Evolutionary conservation across 116 monocot species (phyloP).

Genomic region (Papilionanthe hybrid): DNA sequence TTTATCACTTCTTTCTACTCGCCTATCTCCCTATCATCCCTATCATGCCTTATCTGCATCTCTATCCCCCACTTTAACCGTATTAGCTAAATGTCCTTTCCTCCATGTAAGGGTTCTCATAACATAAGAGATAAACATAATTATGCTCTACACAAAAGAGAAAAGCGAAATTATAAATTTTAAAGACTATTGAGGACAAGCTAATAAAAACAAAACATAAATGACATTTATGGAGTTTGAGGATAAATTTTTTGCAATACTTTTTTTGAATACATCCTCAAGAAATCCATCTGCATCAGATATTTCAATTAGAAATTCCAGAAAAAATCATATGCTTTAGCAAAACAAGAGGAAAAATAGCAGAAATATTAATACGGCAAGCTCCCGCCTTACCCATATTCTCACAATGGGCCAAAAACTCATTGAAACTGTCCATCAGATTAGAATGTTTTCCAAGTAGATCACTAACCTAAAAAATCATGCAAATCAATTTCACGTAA

Average conservation of each 20-base stretch:
- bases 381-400: slow-evolving; percentile 50
- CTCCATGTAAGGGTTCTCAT: slow-evolving; percentile 25
- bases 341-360: background rate
- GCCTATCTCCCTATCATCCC: slow-evolving; percentile 46
- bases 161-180: slow-evolving; percentile 4
- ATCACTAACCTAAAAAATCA: slow-evolving; percentile 56
- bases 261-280: slow-evolving; percentile 73
- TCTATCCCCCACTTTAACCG: slow-evolving; percentile 60
- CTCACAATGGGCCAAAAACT: slow-evolving; percentile 69
- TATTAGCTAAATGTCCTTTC: slow-evolving; percentile 50
- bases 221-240: too few relatives aligned
- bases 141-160: background rate
- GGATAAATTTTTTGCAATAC: slow-evolving; percentile 39
- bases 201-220: background rate
- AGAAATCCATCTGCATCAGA: slow-evolving; percentile 83
- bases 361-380: background rate
- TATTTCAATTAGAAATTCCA: slow-evolving; percentile 14
- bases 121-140: background rate
- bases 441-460: slow-evolving; percentile 70
- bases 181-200: background rate
- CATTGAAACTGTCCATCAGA: slow-evolving; percentile 82
- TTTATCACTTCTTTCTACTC: slow-evolving; percentile 14
- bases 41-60: slow-evolving; percentile 53
- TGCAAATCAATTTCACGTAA: background rate
- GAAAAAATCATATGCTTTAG: background rate